Evolutionary conservation across 352 stramenopile genomes (phyloP).

Genomic region (Globisporangium spinosum): DNA sequence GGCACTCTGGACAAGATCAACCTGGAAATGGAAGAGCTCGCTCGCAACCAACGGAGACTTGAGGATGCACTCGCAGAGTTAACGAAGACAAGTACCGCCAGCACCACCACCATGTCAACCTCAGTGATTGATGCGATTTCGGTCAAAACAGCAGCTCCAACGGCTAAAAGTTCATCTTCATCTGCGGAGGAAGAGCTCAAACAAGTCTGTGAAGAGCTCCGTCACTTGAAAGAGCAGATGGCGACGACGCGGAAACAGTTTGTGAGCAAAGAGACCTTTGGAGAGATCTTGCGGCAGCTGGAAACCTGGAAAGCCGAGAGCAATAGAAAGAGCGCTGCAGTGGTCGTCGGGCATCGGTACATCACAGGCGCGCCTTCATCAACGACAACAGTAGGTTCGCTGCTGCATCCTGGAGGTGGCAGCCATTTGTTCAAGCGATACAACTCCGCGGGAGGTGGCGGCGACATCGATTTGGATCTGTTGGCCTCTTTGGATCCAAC

Average conservation of each 20-base stretch:
- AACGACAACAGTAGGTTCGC: constrained; percentile 20
- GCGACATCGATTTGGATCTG: constrained; percentile 8
- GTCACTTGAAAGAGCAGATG: constrained; percentile 34
- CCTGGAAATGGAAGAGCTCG: constrained; percentile 38
- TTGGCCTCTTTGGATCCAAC: not conserved
- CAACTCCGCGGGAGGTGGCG: constrained; percentile 13
- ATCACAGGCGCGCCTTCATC: constrained; percentile 8
- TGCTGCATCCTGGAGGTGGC: not conserved
- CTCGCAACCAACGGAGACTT: constrained; percentile 38
- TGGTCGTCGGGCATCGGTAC: constrained; percentile 32
- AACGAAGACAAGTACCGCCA: constrained; percentile 5
- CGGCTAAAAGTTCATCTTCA: not conserved
- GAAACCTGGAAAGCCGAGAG: constrained; percentile 34
- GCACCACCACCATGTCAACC: not conserved
- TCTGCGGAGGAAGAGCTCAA: constrained; percentile 1
- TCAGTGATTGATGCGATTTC: not conserved
- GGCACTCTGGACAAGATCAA: constrained; percentile 15
- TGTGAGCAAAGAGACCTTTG: constrained; percentile 41
- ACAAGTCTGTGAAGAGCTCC: constrained; percentile 34
- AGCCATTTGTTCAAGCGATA: constrained; percentile 24
- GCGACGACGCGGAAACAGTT: constrained; percentile 42
- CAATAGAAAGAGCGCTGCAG: constrained; percentile 18
- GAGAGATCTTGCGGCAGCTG: constrained; percentile 37
- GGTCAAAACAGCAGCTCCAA: not conserved
- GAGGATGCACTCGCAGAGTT: constrained; percentile 28